Conservation (phyloP, 768 basidiomycete species). For the Sporobolomyces phaffii region DNA sequence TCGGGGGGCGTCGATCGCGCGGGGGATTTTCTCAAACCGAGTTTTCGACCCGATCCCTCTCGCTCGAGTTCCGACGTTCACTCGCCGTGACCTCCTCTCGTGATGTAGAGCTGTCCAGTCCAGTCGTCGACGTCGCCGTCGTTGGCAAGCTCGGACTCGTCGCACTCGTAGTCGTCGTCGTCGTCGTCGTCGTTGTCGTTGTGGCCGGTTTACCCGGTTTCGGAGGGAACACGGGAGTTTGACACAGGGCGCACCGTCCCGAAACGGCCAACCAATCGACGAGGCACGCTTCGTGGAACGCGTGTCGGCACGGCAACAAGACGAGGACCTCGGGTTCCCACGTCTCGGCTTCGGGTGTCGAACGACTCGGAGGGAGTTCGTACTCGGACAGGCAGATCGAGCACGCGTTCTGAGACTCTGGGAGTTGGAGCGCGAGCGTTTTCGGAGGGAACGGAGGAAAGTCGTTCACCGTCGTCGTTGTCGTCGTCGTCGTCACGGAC, state of each 20-base stretch:
- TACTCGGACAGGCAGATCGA: slow-evolving; percentile 37
- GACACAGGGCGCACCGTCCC: slow-evolving; percentile 34
- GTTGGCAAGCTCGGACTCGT: too few species aligned
- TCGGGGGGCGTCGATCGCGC: too few species aligned
- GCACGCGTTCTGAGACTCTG: slow-evolving; percentile 23
- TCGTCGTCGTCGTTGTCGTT: too few species aligned
- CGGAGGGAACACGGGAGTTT: slow-evolving; percentile 15
- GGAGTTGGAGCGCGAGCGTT: slow-evolving; percentile 1
- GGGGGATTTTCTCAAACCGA: too few species aligned
- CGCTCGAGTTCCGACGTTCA: too few species aligned
- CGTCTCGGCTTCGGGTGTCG: not conserved
- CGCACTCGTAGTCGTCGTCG: too few species aligned
- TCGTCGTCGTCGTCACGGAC: not conserved
- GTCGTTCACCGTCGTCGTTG: not conserved
- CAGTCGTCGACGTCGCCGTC: too few species aligned
- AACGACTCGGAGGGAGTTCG: slow-evolving; percentile 7
- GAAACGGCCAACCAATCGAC: slow-evolving; percentile 24
- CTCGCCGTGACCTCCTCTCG: too few species aligned
- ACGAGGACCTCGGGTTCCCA: slow-evolving; percentile 12
- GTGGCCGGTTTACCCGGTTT: too few species aligned
- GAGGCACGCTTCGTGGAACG: slow-evolving; percentile 29
- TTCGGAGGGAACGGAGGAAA: slow-evolving; percentile 8
- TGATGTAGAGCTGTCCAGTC: too few species aligned
- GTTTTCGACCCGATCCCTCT: too few species aligned
- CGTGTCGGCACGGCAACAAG: slow-evolving; percentile 29